A percentile compares a stretch with the other conserved stretches of the same genome.
These are phyloP conservation scores for Rosa hybrid DNA, from an alignment of 331 rosid genomes.

Conservation along the genomic window DNA sequence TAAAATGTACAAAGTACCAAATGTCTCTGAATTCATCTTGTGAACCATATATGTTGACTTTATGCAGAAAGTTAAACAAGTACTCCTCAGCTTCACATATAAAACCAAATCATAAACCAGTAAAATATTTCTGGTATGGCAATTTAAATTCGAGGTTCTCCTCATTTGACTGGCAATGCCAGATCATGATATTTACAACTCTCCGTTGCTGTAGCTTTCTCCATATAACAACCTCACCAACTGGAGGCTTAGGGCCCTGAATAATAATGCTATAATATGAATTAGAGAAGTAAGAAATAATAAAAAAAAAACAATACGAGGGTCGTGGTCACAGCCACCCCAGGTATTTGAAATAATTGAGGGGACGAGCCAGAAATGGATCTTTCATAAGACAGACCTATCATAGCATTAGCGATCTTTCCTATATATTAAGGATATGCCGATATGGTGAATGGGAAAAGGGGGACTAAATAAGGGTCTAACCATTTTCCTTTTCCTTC, in stretches of 20 bases:
- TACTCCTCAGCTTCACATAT: constrained; percentile 6
- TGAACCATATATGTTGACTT: not conserved
- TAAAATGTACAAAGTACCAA: not conserved
- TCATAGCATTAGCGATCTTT: constrained; percentile 4
- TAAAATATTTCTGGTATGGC: not conserved
- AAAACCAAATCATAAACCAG: not conserved
- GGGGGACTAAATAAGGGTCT: constrained; percentile 20
- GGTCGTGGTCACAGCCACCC: constrained; percentile 47
- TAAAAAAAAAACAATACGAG: constrained; percentile 7
- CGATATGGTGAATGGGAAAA: constrained; percentile 37
- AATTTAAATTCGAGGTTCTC: not conserved
- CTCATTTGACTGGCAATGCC: constrained; percentile 11
- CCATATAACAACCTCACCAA: constrained; percentile 33
- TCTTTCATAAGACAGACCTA: constrained; percentile 32
- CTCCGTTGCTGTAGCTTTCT: constrained; percentile 62
- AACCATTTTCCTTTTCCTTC: constrained; percentile 21
- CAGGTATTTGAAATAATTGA: constrained; percentile 47
- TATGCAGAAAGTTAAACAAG: constrained; percentile 9
- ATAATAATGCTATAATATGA: not conserved
- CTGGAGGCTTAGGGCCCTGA: constrained; percentile 7
- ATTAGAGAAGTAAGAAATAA: constrained; percentile 3
- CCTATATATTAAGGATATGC: constrained; percentile 36
- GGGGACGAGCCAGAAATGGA: constrained; percentile 38
- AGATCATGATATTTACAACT: constrained; percentile 32
- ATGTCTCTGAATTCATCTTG: not conserved